phyloP scores from a whole-genome alignment of 225 moss, liverwort and hornwort species.

The Pseudoscleropodium purum region DNA sequence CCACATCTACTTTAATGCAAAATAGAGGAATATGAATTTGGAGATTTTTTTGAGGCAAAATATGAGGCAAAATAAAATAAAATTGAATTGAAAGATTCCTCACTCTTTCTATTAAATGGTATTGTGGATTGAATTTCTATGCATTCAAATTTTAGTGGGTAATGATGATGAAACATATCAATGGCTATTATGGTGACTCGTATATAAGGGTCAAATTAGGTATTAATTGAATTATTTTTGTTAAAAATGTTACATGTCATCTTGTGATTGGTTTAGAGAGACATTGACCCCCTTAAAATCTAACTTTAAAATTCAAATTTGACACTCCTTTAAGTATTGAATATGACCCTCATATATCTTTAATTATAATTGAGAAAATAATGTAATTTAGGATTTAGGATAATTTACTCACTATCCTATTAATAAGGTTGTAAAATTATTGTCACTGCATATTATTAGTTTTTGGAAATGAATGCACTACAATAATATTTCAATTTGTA shows the following conservation, averaged over 20 bases:
- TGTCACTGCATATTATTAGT: background rate
- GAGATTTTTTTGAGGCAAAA: background rate
- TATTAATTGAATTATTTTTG: background rate
- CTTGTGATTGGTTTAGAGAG: background rate
- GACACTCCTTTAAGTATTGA: background rate
- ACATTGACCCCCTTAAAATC: background rate
- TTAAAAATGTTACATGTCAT: background rate
- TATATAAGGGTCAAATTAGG: accelerated
- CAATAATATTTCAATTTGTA: background rate
- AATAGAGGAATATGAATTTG: background rate
- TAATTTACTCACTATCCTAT: background rate
- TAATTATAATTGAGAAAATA: background rate
- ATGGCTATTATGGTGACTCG: background rate
- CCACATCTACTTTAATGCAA: background rate
- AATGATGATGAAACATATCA: background rate
- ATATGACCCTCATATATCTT: background rate
- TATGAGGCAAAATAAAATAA: background rate
- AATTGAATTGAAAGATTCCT: background rate
- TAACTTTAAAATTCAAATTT: background rate
- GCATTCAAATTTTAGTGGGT: too few relatives aligned
- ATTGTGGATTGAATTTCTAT: background rate
- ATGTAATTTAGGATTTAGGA: accelerated
- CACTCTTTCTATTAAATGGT: background rate
- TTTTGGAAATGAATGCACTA: background rate
- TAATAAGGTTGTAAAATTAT: background rate